Conservation (phyloP, 2,329 filamentous ascomycete species). For the Alternaria sp. region DNA sequence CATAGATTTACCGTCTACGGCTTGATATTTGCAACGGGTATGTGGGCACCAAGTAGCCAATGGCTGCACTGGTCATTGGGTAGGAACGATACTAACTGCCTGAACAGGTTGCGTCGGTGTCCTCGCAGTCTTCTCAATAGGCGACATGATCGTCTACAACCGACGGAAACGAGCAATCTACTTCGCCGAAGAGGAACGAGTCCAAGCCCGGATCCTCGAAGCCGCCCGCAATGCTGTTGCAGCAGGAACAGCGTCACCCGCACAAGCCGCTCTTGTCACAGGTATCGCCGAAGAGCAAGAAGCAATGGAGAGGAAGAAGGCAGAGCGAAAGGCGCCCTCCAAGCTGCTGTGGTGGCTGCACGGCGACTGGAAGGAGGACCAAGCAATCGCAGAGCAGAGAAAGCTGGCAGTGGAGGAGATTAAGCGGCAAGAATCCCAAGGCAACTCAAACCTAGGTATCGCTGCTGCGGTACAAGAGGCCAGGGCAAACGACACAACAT, state of each 20-base stretch:
- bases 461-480: conserved; percentile 44
- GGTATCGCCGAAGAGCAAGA: conserved; percentile 69
- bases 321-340: conserved; percentile 39
- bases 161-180: conserved; percentile 68
- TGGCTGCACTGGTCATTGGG: conserved; percentile 2
- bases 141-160: conserved; percentile 72
- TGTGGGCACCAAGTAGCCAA: conserved; percentile 22
- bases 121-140: conserved; percentile 68
- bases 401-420: conserved; percentile 40
- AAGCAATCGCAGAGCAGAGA: conserved; percentile 43
- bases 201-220: conserved; percentile 52
- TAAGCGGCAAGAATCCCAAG: conserved; percentile 35
- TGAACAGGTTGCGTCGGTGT: conserved; percentile 63
- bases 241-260: conserved; percentile 55
- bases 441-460: conserved; percentile 28
- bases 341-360: conserved; percentile 46
- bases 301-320: conserved; percentile 48
- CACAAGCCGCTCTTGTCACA: conserved; percentile 59
- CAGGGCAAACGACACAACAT: conserved; percentile 27
- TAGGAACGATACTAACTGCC: conserved; percentile 12
- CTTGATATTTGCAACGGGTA: conserved; percentile 68
- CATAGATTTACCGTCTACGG: conserved; percentile 66
- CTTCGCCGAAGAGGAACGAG: conserved; percentile 60
- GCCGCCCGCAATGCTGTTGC: conserved; percentile 53
- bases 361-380: conserved; percentile 48